Evolutionary conservation across 2,329 filamentous ascomycete genomes (phyloP).

Genomic region (Trichoderma sp.): DNA sequence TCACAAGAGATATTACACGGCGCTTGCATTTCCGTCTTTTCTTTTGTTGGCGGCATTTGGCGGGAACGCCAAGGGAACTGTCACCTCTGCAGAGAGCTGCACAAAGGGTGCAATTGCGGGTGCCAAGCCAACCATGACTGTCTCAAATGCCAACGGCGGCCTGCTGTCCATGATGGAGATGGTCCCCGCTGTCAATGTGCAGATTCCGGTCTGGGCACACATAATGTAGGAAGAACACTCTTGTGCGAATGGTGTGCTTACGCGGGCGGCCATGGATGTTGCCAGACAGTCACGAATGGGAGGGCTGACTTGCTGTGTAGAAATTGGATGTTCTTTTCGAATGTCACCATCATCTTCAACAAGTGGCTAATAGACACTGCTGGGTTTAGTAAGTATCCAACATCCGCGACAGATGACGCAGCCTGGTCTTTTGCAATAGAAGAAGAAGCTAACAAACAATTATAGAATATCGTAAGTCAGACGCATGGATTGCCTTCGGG

Average conservation of each 20-base stretch:
- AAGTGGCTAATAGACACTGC: slow-evolving; percentile 79
- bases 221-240: slow-evolving; percentile 7
- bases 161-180: slow-evolving; percentile 11
- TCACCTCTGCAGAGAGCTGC: neutral
- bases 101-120: neutral
- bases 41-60: neutral
- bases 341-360: slow-evolving; percentile 85
- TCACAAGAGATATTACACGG: neutral
- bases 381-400: slow-evolving; percentile 64
- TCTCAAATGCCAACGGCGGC: neutral
- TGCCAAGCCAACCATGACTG: neutral
- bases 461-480: slow-evolving; percentile 26
- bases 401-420: neutral
- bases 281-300: neutral
- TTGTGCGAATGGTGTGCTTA: neutral
- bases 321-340: slow-evolving; percentile 82
- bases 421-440: neutral
- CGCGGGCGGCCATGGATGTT: neutral
- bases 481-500: neutral
- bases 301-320: slow-evolving; percentile 30
- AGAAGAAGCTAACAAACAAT: slow-evolving; percentile 3
- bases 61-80: neutral
- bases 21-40: neutral
- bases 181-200: neutral
- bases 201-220: slow-evolving; percentile 9